Evolutionary conservation across 2,329 filamentous ascomycete genomes (phyloP).

Genomic region (Trichoderma lentiforme): DNA sequence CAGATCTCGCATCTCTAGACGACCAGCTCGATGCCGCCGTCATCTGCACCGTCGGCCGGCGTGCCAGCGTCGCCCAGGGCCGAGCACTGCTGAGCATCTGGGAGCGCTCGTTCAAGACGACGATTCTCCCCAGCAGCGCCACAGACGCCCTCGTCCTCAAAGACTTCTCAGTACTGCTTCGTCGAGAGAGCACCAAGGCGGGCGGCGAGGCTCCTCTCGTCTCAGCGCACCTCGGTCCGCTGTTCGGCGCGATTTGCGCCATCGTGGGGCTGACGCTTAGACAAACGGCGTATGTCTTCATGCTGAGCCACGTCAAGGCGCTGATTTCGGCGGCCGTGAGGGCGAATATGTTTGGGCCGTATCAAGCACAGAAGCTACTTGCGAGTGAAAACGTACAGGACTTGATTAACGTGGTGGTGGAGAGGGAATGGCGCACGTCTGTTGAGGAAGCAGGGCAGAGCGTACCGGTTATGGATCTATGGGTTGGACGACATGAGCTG

Average conservation of each 20-base stretch:
- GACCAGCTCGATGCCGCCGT: slow-evolving; percentile 74
- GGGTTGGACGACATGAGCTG: slow-evolving; percentile 78
- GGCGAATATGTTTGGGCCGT: slow-evolving; percentile 75
- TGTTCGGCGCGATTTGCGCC: slow-evolving; percentile 64
- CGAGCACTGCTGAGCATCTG: slow-evolving; percentile 71
- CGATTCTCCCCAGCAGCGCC: slow-evolving; percentile 25
- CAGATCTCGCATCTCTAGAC: slow-evolving; percentile 56
- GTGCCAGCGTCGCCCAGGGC: slow-evolving; percentile 73
- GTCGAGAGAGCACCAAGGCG: slow-evolving; percentile 26
- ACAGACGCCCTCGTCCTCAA: slow-evolving; percentile 31
- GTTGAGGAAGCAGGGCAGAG: slow-evolving; percentile 69
- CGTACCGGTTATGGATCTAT: slow-evolving; percentile 75
- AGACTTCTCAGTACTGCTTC: slow-evolving; percentile 38
- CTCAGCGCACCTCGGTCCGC: slow-evolving; percentile 65
- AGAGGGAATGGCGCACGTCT: slow-evolving; percentile 54
- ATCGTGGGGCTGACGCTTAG: slow-evolving; percentile 58
- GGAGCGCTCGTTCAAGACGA: slow-evolving; percentile 63
- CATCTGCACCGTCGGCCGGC: slow-evolving; percentile 73
- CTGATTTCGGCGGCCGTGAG: slow-evolving; percentile 73
- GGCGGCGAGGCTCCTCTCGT: slow-evolving; percentile 35
- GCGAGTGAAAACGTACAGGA: slow-evolving; percentile 57
- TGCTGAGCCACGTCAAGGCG: slow-evolving; percentile 74
- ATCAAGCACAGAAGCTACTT: slow-evolving; percentile 71
- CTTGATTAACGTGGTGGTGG: slow-evolving; percentile 56
- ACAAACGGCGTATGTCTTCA: slow-evolving; percentile 70